Evolutionary conservation across 768 basidiomycete genomes (phyloP).

Genomic region (Mrakia blollopis): DNA sequence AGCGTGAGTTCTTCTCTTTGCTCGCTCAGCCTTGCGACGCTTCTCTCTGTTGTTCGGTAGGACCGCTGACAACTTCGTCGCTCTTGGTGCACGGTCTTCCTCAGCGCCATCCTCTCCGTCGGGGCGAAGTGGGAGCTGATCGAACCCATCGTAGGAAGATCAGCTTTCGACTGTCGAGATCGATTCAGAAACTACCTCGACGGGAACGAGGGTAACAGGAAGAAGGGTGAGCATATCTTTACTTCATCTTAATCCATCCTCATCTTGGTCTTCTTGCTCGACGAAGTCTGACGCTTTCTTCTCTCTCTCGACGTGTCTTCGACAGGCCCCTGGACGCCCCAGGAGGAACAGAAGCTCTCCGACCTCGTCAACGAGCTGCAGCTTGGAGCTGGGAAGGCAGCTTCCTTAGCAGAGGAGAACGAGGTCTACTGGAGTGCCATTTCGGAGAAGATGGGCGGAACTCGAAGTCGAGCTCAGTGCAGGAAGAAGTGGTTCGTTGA

Average conservation of each 20-base stretch:
- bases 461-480: conserved; percentile 73
- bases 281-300: background rate
- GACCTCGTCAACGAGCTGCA: background rate
- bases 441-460: conserved; percentile 69
- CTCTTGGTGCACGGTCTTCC: background rate
- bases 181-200: conserved; percentile 77
- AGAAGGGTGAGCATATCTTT: conserved; percentile 50
- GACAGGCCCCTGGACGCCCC: conserved; percentile 66
- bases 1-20: conserved; percentile 50
- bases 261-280: background rate
- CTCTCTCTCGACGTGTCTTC: too few relatives aligned
- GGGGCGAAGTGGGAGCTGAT: conserved; percentile 81
- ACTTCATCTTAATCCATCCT: background rate
- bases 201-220: conserved; percentile 56
- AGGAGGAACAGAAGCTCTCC: conserved; percentile 59
- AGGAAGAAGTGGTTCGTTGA: conserved; percentile 70
- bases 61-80: too few relatives aligned
- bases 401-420: conserved; percentile 49
- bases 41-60: too few relatives aligned
- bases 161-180: conserved; percentile 76
- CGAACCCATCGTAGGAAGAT: conserved; percentile 63
- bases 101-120: conserved; percentile 61
- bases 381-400: too few relatives aligned
- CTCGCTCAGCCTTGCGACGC: background rate
- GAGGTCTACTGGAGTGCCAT: conserved; percentile 81